Evolutionary conservation across 306 rosid species (phyloP).

Genomic region (Dalbergia cultrata): DNA sequence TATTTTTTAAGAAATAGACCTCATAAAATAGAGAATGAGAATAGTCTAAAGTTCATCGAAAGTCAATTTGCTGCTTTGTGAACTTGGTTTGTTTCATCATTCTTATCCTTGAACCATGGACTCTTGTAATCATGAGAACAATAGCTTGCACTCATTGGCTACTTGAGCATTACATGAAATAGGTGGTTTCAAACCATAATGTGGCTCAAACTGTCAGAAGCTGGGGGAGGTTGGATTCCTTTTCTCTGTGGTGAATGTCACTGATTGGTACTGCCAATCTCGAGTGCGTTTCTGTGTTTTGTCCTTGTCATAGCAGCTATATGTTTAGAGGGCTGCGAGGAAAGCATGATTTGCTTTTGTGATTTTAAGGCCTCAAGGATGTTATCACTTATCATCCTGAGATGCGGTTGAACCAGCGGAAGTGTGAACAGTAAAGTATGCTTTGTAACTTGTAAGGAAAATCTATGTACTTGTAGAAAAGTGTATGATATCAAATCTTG

Average conservation of each 20-base stretch:
- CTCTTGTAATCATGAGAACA: slow-evolving; percentile 21
- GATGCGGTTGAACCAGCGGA: slow-evolving; percentile 15
- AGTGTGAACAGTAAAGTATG: neutral
- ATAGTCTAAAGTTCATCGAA: slow-evolving; percentile 49
- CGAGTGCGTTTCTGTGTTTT: slow-evolving; percentile 9
- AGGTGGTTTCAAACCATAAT: neutral
- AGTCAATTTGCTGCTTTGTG: slow-evolving; percentile 47
- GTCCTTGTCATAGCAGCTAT: neutral
- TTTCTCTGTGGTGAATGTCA: slow-evolving; percentile 1
- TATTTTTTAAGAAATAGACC: slow-evolving; percentile 60
- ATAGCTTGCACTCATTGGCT: neutral
- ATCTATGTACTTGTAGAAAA: neutral
- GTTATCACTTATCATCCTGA: neutral
- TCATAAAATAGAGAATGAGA: slow-evolving; percentile 46
- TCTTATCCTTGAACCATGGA: slow-evolving; percentile 21
- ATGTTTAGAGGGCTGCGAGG: slow-evolving; percentile 8
- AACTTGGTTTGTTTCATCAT: slow-evolving; percentile 45
- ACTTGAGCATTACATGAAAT: slow-evolving; percentile 19
- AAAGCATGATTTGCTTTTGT: slow-evolving; percentile 30
- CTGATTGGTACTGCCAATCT: slow-evolving; percentile 5
- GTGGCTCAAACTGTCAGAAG: slow-evolving; percentile 23
- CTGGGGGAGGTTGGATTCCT: neutral
- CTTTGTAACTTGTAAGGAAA: slow-evolving; percentile 34
- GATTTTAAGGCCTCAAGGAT: slow-evolving; percentile 33
- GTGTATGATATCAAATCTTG: slow-evolving; percentile 9